Base-by-base conservation (phyloP, 2,329 filamentous ascomycete genomes). In the Fusarium stilboides region DNA sequence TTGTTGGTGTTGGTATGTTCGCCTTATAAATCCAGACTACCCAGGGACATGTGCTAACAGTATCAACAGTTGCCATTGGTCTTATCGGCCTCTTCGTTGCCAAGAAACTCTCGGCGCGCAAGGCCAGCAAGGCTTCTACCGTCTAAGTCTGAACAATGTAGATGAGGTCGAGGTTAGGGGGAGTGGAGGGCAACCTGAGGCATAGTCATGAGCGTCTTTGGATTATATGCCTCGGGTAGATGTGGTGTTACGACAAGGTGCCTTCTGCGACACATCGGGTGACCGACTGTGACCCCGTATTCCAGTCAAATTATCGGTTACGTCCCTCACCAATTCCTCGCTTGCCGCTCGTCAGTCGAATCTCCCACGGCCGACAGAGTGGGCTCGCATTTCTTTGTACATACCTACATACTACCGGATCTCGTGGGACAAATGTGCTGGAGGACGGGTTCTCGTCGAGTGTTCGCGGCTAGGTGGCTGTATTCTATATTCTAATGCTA, bases 1-100 rank as follows among this genome's bases (percentile, higher is more conserved):
- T 83, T 55, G 77, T 83, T 68, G 79, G 78, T 61, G 53, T 82
- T 51, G 80, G 80, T 81, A 79, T 46, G 79, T 54, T n/a, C 22
- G 22, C 17, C 33, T 33, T 51, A 9, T n/a, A 24, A n/a, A 24
- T 22, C n/a, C 40, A 22, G 17, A 5, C 10, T 19, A 17, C 15
- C n/a, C 19, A 14, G 8, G 19, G 13, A 54, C 15, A 19, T n/a
- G 28, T 65, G 47, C 74, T 76, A 61, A 76, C 43, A 39, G 2
- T 26, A 8, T 31, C 28, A 9, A 13, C 50, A 79, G 81, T 83
- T 51, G 79, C 68, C 50, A 53, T 77, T 57, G 76, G 66, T 54
- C 50, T 83, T 19, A 50, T 77, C 44, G 59, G 53, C 37, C 67
- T 82, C 43, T 76, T 69, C 59, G 36, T 80, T 62, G 66, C 73